phyloP scores from a whole-genome alignment of 257 asterid species.

The Verbascum thapsus region DNA sequence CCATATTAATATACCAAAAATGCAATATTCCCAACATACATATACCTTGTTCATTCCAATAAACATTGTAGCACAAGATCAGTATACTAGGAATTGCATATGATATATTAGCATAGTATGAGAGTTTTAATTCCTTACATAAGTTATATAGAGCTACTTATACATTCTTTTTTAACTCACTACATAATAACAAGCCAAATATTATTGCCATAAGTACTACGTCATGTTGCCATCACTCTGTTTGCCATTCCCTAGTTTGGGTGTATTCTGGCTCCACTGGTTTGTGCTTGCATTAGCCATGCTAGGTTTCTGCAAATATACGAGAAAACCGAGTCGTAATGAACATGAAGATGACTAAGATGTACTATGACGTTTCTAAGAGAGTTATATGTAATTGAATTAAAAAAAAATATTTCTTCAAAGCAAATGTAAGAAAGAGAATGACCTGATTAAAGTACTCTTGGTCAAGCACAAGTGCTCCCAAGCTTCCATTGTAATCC shows the following conservation, averaged over 20 bases:
- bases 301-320: neutral
- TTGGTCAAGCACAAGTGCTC: slow-evolving; percentile 11
- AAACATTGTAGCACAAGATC: too few species aligned
- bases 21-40: too few species aligned
- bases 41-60: too few species aligned
- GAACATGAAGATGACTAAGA: neutral
- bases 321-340: neutral
- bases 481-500: slow-evolving; percentile 13
- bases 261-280: neutral
- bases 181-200: neutral
- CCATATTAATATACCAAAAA: too few species aligned
- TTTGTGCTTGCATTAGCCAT: slow-evolving; percentile 3
- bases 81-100: neutral
- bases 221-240: neutral
- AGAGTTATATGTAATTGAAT: too few species aligned
- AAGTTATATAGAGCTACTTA: neutral
- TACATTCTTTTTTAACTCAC: neutral
- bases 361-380: too few species aligned
- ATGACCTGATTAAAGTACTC: neutral
- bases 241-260: neutral
- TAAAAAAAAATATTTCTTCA: too few species aligned
- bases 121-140: slow-evolving; percentile 1
- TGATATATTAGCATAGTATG: neutral
- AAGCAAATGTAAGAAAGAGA: neutral
- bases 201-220: neutral